These are phyloP conservation scores for Pouteria campechiana DNA, from an alignment of 179 eudicot genomes.

Conservation along the genomic window DNA sequence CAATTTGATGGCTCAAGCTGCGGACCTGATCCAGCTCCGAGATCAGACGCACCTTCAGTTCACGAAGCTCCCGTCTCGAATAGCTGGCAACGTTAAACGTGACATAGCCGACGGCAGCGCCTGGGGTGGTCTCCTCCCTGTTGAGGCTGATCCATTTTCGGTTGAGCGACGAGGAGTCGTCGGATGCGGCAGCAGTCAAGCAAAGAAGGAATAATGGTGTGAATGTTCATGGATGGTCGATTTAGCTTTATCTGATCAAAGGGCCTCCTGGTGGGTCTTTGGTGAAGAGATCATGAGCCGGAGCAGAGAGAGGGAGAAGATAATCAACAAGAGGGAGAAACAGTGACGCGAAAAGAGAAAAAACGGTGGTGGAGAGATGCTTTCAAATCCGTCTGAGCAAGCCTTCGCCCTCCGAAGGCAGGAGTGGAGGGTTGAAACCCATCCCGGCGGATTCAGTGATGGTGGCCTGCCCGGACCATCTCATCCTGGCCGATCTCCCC, in stretches of 20 bases:
- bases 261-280: too few species aligned
- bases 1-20: slow-evolving; percentile 28
- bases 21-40: slow-evolving; percentile 58
- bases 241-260: too few species aligned
- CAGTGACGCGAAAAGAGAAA: too few species aligned
- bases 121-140: slow-evolving; percentile 9
- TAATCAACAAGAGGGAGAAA: too few species aligned
- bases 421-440: slow-evolving; percentile 38
- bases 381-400: slow-evolving; percentile 82
- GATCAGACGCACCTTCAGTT: slow-evolving; percentile 30
- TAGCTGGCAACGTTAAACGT: slow-evolving; percentile 28
- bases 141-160: slow-evolving; percentile 14
- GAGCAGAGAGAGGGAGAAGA: too few species aligned
- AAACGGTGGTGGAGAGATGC: slow-evolving; percentile 57
- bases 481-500: slow-evolving; percentile 86
- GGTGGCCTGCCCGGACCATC: slow-evolving; percentile 95
- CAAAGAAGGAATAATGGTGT: too few species aligned
- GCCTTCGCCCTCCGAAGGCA: slow-evolving; percentile 52
- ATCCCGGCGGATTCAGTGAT: slow-evolving; percentile 50
- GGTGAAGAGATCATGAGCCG: too few species aligned
- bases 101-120: slow-evolving; percentile 29
- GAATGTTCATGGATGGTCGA: too few species aligned
- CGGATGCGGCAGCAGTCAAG: too few species aligned
- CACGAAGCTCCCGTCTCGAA: slow-evolving; percentile 31
- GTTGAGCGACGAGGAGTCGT: slow-evolving; percentile 48